These are phyloP conservation scores for Ustilago loliicola DNA, from an alignment of 1,284 basidiomycete species.

Conservation along the genomic window DNA sequence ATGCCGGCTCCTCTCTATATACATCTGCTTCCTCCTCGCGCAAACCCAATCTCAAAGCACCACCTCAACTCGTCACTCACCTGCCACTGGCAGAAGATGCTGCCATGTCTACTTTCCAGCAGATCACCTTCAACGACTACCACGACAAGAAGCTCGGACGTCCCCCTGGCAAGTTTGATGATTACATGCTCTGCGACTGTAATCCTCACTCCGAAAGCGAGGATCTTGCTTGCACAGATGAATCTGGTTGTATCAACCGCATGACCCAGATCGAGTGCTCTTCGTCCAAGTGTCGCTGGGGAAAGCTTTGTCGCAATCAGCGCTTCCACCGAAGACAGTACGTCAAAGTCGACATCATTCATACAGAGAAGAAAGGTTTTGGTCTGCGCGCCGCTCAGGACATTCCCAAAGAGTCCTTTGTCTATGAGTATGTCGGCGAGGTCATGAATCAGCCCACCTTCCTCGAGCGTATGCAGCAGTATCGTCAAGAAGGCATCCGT, in stretches of 20 bases:
- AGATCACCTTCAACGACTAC: conserved; percentile 85
- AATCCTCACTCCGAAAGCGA: conserved; percentile 40
- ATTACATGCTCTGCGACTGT: conserved; percentile 66
- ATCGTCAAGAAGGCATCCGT: conserved; percentile 90
- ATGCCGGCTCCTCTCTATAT: conserved; percentile 16
- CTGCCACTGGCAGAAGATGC: conserved; percentile 59
- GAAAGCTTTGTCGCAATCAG: conserved; percentile 88
- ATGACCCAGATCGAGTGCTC: conserved; percentile 97
- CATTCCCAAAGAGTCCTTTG: conserved; percentile 83
- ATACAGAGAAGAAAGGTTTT: conserved; percentile 95
- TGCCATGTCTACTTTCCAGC: conserved; percentile 81
- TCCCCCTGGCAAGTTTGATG: conserved; percentile 85
- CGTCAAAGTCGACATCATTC: conserved; percentile 87
- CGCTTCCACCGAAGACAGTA: conserved; percentile 86
- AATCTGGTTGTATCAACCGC: conserved; percentile 95
- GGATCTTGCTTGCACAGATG: conserved; percentile 81
- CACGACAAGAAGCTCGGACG: conserved; percentile 88
- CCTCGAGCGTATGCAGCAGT: conserved; percentile 92
- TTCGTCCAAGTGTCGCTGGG: conserved; percentile 86
- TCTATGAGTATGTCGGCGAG: conserved; percentile 98
- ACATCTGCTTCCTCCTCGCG: conserved; percentile 27
- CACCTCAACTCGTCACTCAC: conserved; percentile 57
- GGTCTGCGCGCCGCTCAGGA: conserved; percentile 84
- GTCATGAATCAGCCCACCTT: conserved; percentile 90
- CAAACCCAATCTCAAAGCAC: conserved; percentile 28